These are phyloP conservation scores for Rhizopogon rudus DNA, from an alignment of 768 basidiomycete species.

Conservation along the genomic window DNA sequence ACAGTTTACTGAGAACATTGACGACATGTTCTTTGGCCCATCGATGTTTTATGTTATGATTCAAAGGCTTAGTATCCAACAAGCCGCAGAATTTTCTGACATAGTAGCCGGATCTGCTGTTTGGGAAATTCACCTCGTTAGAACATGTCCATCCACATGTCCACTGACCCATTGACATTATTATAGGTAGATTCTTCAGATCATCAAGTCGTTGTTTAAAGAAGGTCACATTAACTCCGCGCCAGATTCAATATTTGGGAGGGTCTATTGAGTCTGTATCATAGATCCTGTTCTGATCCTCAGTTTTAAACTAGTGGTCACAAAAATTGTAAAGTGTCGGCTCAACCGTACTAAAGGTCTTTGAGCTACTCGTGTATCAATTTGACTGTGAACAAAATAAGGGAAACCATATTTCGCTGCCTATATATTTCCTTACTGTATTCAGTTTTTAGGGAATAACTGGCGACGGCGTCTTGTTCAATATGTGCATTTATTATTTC, in stretches of 20 bases:
- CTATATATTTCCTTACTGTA: conserved; percentile 99
- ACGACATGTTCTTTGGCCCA: conserved; percentile 95
- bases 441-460: conserved; percentile 92
- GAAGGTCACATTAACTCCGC: conserved; percentile 63
- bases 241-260: conserved; percentile 84
- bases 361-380: conserved; percentile 49
- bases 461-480: conserved; percentile 85
- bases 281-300: conserved; percentile 76
- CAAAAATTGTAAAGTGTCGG: conserved; percentile 86
- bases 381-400: not conserved
- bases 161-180: conserved; percentile 43
- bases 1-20: conserved; percentile 68
- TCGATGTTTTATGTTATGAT: conserved; percentile 96
- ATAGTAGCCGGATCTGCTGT: conserved; percentile 66
- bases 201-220: conserved; percentile 55
- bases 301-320: conserved; percentile 72
- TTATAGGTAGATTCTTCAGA: conserved; percentile 82
- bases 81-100: conserved; percentile 86
- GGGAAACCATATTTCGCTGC: conserved; percentile 78
- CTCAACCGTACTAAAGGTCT: conserved; percentile 80
- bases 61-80: conserved; percentile 71
- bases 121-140: conserved; percentile 60
- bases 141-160: conserved; percentile 65
- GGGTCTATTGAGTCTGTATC: conserved; percentile 82
- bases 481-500: conserved; percentile 93